phyloP scores from a whole-genome alignment of 73 alveolate genomes.

The Paramecium sonneborni region DNA sequence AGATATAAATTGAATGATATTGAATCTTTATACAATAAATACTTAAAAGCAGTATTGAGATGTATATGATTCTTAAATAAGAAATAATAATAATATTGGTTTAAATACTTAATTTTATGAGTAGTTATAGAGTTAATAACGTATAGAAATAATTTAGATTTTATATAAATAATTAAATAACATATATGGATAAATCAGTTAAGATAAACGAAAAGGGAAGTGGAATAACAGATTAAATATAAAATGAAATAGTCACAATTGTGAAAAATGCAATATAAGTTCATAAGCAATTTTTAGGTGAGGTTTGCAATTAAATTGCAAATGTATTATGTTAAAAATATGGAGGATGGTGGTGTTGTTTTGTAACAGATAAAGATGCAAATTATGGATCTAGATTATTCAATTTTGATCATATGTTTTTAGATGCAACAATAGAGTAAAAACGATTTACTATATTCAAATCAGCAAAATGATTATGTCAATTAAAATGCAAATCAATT shows the following conservation, averaged over 20 bases:
- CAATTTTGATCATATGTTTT: slow-evolving; percentile 43
- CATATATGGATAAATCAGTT: slow-evolving; percentile 9
- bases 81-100: too few species aligned
- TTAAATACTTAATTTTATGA: background rate
- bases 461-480: slow-evolving; percentile 39
- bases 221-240: slow-evolving; percentile 1
- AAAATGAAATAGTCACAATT: slow-evolving; percentile 2
- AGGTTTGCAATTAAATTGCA: slow-evolving; percentile 28
- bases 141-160: too few species aligned
- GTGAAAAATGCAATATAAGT: background rate
- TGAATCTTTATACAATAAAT: background rate
- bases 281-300: slow-evolving; percentile 12
- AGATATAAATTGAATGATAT: background rate
- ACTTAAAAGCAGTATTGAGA: background rate
- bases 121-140: background rate
- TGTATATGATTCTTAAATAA: too few species aligned
- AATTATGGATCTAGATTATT: slow-evolving; percentile 14
- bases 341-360: slow-evolving; percentile 51
- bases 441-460: slow-evolving; percentile 35
- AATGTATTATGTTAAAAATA: background rate
- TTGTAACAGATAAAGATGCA: slow-evolving; percentile 39
- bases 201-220: slow-evolving; percentile 27
- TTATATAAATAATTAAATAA: too few species aligned
- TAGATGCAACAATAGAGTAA: slow-evolving; percentile 14
- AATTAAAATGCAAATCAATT: background rate